phyloP scores from a whole-genome alignment of 345 rosid species.

The Streptanthus diversifolius region DNA sequence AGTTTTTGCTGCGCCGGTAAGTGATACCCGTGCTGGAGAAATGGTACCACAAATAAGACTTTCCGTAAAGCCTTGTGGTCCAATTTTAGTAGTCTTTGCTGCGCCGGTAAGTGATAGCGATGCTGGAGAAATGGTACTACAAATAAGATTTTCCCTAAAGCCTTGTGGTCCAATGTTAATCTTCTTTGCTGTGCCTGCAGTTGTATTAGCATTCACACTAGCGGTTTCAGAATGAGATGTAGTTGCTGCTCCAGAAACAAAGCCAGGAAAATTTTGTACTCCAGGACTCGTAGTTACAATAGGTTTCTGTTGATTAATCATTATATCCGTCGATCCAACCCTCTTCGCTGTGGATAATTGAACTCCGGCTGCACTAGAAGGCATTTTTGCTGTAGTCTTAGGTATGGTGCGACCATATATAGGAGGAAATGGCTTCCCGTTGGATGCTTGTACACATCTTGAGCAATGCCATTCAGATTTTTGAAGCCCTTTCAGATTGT shows the following conservation, averaged over 20 bases:
- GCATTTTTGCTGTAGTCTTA: conserved; percentile 40
- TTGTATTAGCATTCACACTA: conserved; percentile 7
- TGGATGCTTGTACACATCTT: conserved; percentile 60
- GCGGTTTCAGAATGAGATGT: background rate
- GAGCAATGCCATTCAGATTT: conserved; percentile 93
- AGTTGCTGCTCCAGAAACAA: conserved; percentile 28
- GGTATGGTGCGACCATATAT: conserved; percentile 78
- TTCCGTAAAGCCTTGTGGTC: too few relatives aligned
- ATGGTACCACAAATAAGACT: too few relatives aligned
- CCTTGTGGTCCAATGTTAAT: conserved; percentile 6
- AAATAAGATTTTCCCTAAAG: background rate
- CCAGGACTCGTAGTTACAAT: conserved; percentile 40
- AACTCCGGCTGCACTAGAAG: conserved; percentile 42
- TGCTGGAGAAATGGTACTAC: conserved; percentile 8
- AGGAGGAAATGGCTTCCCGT: conserved; percentile 87
- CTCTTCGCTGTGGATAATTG: conserved; percentile 59
- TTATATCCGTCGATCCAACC: conserved; percentile 37
- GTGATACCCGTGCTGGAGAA: conserved; percentile 3
- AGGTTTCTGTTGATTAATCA: conserved; percentile 47
- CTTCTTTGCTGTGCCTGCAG: conserved; percentile 17
- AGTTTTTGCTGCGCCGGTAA: background rate
- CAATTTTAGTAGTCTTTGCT: too few relatives aligned
- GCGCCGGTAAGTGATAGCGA: background rate
- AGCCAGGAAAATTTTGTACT: conserved; percentile 34
- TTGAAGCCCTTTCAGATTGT: conserved; percentile 64